Evolutionary conservation across 129 eudicot genomes (phyloP).

Genomic region (Ambrosia trifida): DNA sequence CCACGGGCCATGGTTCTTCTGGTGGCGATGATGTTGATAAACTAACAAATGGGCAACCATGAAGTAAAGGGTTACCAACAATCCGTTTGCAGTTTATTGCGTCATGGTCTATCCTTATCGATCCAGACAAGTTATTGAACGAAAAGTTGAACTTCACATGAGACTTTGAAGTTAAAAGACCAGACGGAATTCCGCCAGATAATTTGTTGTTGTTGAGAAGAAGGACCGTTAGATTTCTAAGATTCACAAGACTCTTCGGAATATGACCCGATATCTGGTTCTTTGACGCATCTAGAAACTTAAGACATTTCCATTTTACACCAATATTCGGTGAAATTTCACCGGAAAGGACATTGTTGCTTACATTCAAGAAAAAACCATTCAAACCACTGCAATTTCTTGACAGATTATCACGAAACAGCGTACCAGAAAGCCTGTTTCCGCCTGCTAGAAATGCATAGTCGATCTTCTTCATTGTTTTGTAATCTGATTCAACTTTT

Average conservation of each 20-base stretch:
- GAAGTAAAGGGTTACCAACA: constrained; percentile 37
- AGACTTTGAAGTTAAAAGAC: constrained; percentile 20
- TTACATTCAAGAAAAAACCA: constrained; percentile 41
- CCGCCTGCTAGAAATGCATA: constrained; percentile 44
- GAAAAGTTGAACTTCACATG: constrained; percentile 33
- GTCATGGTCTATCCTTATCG: constrained; percentile 28
- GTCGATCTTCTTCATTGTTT: constrained; percentile 31
- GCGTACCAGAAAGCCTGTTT: constrained; percentile 41
- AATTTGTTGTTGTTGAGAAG: constrained; percentile 44
- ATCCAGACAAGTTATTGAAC: constrained; percentile 45
- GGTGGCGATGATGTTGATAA: constrained; percentile 36
- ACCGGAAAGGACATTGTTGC: constrained; percentile 44
- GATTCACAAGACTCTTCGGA: constrained; percentile 35
- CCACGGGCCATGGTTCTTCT: constrained; percentile 26
- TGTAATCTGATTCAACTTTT: background rate
- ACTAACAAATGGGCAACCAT: constrained; percentile 29
- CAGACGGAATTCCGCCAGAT: constrained; percentile 38
- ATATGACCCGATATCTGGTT: constrained; percentile 44
- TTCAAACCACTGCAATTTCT: constrained; percentile 26
- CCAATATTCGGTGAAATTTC: constrained; percentile 34
- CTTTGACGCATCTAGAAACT: constrained; percentile 41
- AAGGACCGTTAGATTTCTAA: constrained; percentile 38
- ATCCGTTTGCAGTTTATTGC: constrained; percentile 36
- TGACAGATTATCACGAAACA: constrained; percentile 26
- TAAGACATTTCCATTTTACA: constrained; percentile 39